These are phyloP conservation scores for Verticillium nubilum DNA, from an alignment of 2,329 filamentous ascomycete genomes.

Conservation along the genomic window DNA sequence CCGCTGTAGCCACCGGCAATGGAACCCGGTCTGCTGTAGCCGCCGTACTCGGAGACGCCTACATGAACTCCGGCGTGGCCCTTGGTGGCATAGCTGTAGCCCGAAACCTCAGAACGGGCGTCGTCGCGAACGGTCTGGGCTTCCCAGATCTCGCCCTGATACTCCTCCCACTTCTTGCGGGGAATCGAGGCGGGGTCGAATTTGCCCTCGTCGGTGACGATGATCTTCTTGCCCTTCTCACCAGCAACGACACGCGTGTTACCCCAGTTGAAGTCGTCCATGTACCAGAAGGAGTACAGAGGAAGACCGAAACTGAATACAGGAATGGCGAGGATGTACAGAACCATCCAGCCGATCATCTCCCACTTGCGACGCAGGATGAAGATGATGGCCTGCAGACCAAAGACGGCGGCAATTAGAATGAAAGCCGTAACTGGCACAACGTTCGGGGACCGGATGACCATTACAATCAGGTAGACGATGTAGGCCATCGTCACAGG, in stretches of 20 bases:
- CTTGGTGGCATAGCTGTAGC: slow-evolving; percentile 90
- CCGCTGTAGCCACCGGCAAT: slow-evolving; percentile 30
- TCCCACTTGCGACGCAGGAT: slow-evolving; percentile 97
- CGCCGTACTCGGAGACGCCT: slow-evolving; percentile 64
- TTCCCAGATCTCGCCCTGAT: slow-evolving; percentile 97
- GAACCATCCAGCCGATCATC: slow-evolving; percentile 99
- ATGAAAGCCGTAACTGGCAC: slow-evolving; percentile 85
- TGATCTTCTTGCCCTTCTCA: slow-evolving; percentile 85
- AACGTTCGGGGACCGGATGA: slow-evolving; percentile 54
- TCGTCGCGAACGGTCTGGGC: slow-evolving; percentile 81
- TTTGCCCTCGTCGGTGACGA: slow-evolving; percentile 95
- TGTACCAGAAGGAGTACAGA: slow-evolving; percentile 96
- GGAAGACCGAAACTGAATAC: slow-evolving; percentile 88
- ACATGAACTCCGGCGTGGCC: slow-evolving; percentile 45
- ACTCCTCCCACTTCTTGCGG: slow-evolving; percentile 99
- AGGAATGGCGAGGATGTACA: slow-evolving; percentile 87
- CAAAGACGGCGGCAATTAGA: slow-evolving; percentile 90
- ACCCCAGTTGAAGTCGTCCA: slow-evolving; percentile 99
- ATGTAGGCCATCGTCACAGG: slow-evolving; percentile 90
- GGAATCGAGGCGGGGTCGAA: slow-evolving; percentile 92
- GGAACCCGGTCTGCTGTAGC: slow-evolving; percentile 53
- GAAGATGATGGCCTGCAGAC: slow-evolving; percentile 95
- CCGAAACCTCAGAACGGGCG: slow-evolving; percentile 80
- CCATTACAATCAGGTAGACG: slow-evolving; percentile 75
- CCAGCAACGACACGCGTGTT: slow-evolving; percentile 97